These are phyloP conservation scores for Puccinia horiana DNA, from an alignment of 1,284 basidiomycete species.

Conservation along the genomic window DNA sequence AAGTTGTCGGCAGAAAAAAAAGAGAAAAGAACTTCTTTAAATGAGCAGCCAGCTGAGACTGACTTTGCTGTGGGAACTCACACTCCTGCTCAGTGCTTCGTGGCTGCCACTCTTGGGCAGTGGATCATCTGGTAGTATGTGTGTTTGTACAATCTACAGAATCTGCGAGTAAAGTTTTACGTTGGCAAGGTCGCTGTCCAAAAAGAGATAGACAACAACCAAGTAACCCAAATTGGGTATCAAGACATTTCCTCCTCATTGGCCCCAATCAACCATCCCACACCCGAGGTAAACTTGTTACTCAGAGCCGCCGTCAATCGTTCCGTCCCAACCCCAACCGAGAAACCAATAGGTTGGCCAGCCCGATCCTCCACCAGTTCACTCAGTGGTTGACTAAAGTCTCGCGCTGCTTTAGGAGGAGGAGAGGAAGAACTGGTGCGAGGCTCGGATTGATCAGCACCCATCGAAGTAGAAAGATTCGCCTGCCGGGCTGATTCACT, in stretches of 20 bases:
- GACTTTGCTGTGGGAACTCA: no score
- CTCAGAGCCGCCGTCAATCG: constrained; percentile 72
- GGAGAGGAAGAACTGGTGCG: background rate
- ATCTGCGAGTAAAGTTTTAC: no score
- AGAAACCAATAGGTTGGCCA: background rate
- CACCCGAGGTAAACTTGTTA: constrained; percentile 73
- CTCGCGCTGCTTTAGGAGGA: background rate
- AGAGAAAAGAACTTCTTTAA: background rate
- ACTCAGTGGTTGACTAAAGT: constrained; percentile 13
- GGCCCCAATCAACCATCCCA: constrained; percentile 82
- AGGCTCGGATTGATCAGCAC: background rate
- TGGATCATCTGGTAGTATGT: no score
- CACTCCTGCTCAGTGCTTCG: no score
- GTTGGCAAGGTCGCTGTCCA: no score
- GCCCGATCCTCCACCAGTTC: constrained; percentile 1
- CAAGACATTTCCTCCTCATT: constrained; percentile 61
- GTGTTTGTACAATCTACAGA: no score
- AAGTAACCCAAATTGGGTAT: background rate
- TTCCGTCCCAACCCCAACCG: constrained; percentile 60
- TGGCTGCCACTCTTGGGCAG: no score
- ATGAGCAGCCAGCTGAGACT: no score
- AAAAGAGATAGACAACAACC: background rate
- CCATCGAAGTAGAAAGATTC: background rate
- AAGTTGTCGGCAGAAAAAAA: background rate
- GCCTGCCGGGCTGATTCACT: background rate